phyloP scores from a whole-genome alignment of 345 rosid genomes.

The Bruguiera gymnorhiza region DNA sequence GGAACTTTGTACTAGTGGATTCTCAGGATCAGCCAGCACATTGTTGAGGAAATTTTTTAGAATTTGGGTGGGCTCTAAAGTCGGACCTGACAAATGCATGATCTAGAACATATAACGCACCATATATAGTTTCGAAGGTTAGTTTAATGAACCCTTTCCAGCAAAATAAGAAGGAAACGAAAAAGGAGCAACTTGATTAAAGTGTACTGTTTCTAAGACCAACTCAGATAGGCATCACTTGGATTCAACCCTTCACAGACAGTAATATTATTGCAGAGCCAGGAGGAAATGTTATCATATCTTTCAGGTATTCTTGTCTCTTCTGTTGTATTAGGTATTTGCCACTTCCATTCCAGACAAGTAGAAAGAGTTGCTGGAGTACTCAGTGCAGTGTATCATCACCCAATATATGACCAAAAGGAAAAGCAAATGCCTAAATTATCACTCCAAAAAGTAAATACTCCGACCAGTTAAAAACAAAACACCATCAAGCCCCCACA shows the following conservation, averaged over 20 bases:
- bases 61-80: too few relatives aligned
- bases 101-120: too few relatives aligned
- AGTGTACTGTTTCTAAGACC: too few relatives aligned
- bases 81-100: too few relatives aligned
- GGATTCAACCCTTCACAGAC: neutral
- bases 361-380: neutral
- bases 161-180: too few relatives aligned
- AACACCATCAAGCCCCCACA: neutral
- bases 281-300: slow-evolving; percentile 4
- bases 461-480: too few relatives aligned
- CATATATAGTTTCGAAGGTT: too few relatives aligned
- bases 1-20: too few relatives aligned
- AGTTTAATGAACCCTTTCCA: too few relatives aligned
- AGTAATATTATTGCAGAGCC: neutral
- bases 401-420: neutral
- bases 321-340: slow-evolving; percentile 9
- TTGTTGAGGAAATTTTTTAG: too few relatives aligned
- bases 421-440: neutral
- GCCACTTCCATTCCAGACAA: slow-evolving; percentile 26
- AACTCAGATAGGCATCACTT: neutral
- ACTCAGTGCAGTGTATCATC: neutral
- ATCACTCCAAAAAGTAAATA: neutral
- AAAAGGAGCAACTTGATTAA: too few relatives aligned
- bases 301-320: slow-evolving; percentile 14
- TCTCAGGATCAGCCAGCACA: too few relatives aligned